A percentile compares a stretch with the other conserved stretches of the same genome.
These are phyloP conservation scores for Coemansia sp. DNA, from an alignment of 192 early-diverging fungal species.

Conservation along the genomic window DNA sequence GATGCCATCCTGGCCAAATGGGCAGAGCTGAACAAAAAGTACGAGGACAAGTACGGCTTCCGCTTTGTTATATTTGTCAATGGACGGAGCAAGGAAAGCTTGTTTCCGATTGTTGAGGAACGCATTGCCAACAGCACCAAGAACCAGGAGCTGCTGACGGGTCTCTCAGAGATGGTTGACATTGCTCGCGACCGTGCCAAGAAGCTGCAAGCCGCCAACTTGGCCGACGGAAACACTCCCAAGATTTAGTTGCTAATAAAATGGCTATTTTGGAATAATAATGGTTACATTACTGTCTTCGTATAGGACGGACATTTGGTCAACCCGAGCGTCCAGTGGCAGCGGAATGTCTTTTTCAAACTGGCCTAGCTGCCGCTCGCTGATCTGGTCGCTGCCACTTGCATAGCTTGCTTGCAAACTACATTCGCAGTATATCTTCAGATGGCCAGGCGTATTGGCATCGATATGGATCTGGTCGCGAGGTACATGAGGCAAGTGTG, in stretches of 20 bases:
- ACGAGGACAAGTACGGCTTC: slow-evolving; percentile 76
- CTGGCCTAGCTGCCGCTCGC: slow-evolving; percentile 50
- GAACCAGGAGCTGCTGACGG: slow-evolving; percentile 66
- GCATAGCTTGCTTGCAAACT: slow-evolving; percentile 30
- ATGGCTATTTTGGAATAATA: slow-evolving; percentile 24
- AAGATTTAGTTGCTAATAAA: slow-evolving; percentile 22
- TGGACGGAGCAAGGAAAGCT: slow-evolving; percentile 66
- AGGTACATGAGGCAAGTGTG: slow-evolving; percentile 35
- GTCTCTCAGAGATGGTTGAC: slow-evolving; percentile 72
- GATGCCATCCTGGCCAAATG: slow-evolving; percentile 58
- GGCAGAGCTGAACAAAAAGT: slow-evolving; percentile 62
- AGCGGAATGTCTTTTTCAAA: slow-evolving; percentile 53
- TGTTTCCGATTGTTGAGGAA: slow-evolving; percentile 74
- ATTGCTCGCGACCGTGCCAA: slow-evolving; percentile 79
- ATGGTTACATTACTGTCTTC: slow-evolving; percentile 20
- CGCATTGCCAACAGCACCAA: slow-evolving; percentile 61
- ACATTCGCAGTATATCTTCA: slow-evolving; percentile 46
- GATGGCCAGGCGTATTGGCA: slow-evolving; percentile 30
- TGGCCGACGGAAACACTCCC: slow-evolving; percentile 4
- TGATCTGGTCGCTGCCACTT: slow-evolving; percentile 31
- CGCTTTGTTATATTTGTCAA: slow-evolving; percentile 82
- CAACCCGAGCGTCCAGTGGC: slow-evolving; percentile 25
- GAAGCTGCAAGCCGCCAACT: slow-evolving; percentile 54
- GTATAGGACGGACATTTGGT: slow-evolving; percentile 30
- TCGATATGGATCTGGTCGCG: slow-evolving; percentile 43